Base-by-base conservation (phyloP, 192 early-diverging fungal species). In the Umbelopsis sp. region DNA sequence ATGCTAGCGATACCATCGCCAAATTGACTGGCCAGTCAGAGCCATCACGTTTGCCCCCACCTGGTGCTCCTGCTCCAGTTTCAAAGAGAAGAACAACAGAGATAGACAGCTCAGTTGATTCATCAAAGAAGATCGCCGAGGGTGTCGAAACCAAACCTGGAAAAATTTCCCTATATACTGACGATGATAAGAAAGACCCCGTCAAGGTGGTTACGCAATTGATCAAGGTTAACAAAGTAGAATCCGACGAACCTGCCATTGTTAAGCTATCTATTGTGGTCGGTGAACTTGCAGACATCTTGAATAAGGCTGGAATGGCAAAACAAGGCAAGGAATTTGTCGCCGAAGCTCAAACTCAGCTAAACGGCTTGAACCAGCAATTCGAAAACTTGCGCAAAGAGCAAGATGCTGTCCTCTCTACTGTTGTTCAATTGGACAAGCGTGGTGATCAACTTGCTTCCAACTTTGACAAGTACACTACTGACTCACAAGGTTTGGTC, bases 401-500 rank as follows among this genome's bases (percentile, higher is more conserved):
- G 20, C 77, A 81, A 10, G 75, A 66, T 12, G 72, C 65, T 36
- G 52, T 72, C 25, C 26, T 75, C 21, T 74, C 71, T 16, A 66
- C 77, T 14, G 34, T 77, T 20, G 53, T 73, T 7, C 56, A 79
- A 1, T 77, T 84, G 62, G 68, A 53, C 54, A 75, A 80, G 47
- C 86, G 87, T 69, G 78, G 71, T 69, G 76, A 79, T 25, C 66
- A 74, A 4, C 75, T 91, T n/a, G 77, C 89, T 69, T 79, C 81
- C 10, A 84, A 89, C 11, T 76, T 94, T 22, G 80, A 81, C 12
- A 85, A 89, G 49, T 84, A 95, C 75, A 83, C 81, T 62, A 62
- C 74, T 34, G 83, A 87, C 54, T 82, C 87, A 36, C 83, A 88
- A 9, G 77, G 72, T 25, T 75, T 82, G 10, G 79, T 87, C 53